Conservation (phyloP, 805 yeast genomes). For the Candida morakotiae region DNA sequence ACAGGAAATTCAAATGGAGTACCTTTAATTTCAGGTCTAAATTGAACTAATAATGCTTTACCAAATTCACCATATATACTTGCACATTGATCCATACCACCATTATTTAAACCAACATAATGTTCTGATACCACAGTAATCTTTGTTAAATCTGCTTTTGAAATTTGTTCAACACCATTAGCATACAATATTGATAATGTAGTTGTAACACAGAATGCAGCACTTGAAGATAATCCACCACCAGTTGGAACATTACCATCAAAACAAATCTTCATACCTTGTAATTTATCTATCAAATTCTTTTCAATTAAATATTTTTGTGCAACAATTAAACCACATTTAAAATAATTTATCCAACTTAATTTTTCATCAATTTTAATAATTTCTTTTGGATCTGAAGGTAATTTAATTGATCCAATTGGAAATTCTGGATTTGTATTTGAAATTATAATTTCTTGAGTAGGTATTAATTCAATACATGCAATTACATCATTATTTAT, state of each 20-base stretch:
- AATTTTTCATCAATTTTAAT: slow-evolving; percentile 36
- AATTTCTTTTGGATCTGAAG: slow-evolving; percentile 29
- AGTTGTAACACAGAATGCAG: slow-evolving; percentile 67
- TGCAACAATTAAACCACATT: slow-evolving; percentile 62
- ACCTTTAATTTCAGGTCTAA: slow-evolving; percentile 55
- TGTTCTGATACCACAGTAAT: slow-evolving; percentile 67
- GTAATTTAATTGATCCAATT: slow-evolving; percentile 32
- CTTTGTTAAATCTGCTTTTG: slow-evolving; percentile 50
- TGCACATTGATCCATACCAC: slow-evolving; percentile 81
- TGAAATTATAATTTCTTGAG: slow-evolving; percentile 22
- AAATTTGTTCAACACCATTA: slow-evolving; percentile 40
- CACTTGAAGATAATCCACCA: slow-evolving; percentile 67
- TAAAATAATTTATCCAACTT: slow-evolving; percentile 68
- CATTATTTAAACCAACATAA: slow-evolving; percentile 69
- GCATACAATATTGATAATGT: slow-evolving; percentile 54
- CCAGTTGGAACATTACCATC: slow-evolving; percentile 72
- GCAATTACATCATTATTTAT: slow-evolving; percentile 59
- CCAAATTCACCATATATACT: slow-evolving; percentile 58
- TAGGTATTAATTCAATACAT: slow-evolving; percentile 38
- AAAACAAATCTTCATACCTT: slow-evolving; percentile 50
- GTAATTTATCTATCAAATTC: slow-evolving; percentile 31
- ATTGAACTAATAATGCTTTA: slow-evolving; percentile 57
- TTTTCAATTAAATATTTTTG: slow-evolving; percentile 28
- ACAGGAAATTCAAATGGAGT: slow-evolving; percentile 52
- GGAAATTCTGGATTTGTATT: slow-evolving; percentile 35